Base-by-base conservation (phyloP, 2,329 filamentous ascomycete genomes). In the Dactylellina leptospora region DNA sequence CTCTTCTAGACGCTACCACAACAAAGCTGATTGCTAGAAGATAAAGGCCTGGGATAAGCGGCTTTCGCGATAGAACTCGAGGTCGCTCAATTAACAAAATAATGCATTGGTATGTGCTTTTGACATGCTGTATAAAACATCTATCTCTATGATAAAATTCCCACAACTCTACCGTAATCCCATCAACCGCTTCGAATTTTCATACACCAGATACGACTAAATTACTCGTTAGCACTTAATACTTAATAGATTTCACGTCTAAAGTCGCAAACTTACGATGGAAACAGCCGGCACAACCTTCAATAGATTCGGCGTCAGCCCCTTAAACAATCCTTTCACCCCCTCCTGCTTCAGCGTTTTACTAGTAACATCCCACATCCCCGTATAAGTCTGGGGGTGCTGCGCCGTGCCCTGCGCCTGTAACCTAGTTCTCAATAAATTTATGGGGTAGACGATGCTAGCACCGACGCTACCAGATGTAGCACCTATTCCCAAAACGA, bases 201-300 rank as follows among this genome's bases (percentile, higher is more conserved):
- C 92, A 78, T 96, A 96, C 72, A 95, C 90, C 77, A 96, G 87
- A 84, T 95, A 96, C 60, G 92, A 77, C 76, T 77, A 47, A 44
- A 64, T 51, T 78, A 74, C 18, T 63, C 22, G 18, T 40, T 38
- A 42, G 20, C 50, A 30, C 53, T 44, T 27, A 13, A 58, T 44
- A 27, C 23, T 45, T 28, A 42, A 30, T 42, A 59, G 53, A 54
- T n/a, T n/a, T n/a, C n/a, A n/a, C n/a, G n/a, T n/a, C n/a, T n/a
- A n/a, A n/a, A n/a, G n/a, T n/a, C n/a, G 33, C 20, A 28, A 27
- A 72, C 75, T 74, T 71, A 77, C 93, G 79, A 99, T 97, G 77
- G 92, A 96, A 59, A 99, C 89, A 27, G 95, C 92, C 1, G 95
- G 95, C 8, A 95, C 92, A 33, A 99, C 95, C 83, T 99, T 99